Percentiles rank a stretch among this genome's conserved stretches.
Evolutionary conservation across 805 yeast species (phyloP).

Genomic region (Candida sanyiensis): DNA sequence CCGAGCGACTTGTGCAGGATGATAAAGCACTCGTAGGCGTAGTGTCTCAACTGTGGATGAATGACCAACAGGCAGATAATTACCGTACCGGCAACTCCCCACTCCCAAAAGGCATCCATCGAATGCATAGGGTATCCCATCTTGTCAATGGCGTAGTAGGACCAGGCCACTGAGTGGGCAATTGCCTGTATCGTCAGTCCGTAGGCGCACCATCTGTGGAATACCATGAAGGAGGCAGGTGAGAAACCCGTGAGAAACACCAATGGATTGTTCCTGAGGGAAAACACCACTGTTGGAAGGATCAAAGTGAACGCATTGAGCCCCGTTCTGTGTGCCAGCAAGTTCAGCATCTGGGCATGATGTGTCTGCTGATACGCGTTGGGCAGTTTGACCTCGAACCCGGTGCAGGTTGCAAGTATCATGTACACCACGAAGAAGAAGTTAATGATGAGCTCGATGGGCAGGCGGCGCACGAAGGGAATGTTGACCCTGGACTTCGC

Average conservation of each 20-base stretch:
- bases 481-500: conserved; percentile 18
- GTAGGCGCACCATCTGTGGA: conserved; percentile 65
- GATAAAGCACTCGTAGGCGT: conserved; percentile 56
- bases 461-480: conserved; percentile 9
- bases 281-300: conserved; percentile 57
- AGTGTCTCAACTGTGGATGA: conserved; percentile 45
- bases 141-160: conserved; percentile 37
- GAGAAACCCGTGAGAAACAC: conserved; percentile 57
- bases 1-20: conserved; percentile 53
- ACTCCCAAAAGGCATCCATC: conserved; percentile 39
- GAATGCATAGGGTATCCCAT: conserved; percentile 39
- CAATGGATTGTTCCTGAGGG: conserved; percentile 69
- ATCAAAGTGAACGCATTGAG: conserved; percentile 44
- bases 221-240: conserved; percentile 46
- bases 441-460: conserved; percentile 27
- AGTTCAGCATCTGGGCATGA: conserved; percentile 26
- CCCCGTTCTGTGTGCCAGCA: conserved; percentile 52
- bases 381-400: conserved; percentile 32
- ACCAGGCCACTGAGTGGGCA: conserved; percentile 55
- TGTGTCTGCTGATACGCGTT: conserved; percentile 33
- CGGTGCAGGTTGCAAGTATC: conserved; percentile 30
- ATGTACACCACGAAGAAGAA: conserved; percentile 27
- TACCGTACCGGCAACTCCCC: conserved; percentile 47
- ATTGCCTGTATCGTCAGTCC: conserved; percentile 41
- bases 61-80: conserved; percentile 39